Evolutionary conservation across 2,329 filamentous ascomycete species (phyloP).

Genomic region (Aspergillus brasiliensis): DNA sequence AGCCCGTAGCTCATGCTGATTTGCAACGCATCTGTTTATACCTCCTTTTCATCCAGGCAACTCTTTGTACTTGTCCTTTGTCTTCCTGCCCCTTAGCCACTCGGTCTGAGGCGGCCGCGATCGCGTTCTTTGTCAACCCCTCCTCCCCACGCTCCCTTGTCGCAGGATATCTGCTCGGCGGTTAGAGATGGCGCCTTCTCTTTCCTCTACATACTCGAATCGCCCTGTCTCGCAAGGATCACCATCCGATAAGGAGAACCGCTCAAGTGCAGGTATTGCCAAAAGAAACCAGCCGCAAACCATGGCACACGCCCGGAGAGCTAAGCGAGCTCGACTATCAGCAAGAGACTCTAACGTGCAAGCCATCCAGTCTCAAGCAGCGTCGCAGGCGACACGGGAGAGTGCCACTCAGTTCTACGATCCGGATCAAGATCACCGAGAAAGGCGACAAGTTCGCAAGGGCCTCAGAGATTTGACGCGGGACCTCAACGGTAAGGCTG

Average conservation of each 20-base stretch:
- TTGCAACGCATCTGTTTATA: not conserved
- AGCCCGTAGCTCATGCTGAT: not conserved
- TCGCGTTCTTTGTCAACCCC: constrained; percentile 11
- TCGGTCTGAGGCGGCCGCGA: constrained; percentile 5
- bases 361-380: constrained; percentile 28
- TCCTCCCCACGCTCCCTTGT: constrained; percentile 14
- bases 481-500: constrained; percentile 57
- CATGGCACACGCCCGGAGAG: constrained; percentile 38
- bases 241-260: constrained; percentile 56
- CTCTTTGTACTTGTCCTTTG: not conserved
- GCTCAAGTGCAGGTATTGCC: constrained; percentile 23
- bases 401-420: constrained; percentile 65
- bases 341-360: constrained; percentile 34
- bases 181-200: constrained; percentile 32
- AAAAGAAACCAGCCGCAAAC: constrained; percentile 47
- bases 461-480: constrained; percentile 68
- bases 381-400: constrained; percentile 29
- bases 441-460: constrained; percentile 71
- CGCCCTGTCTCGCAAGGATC: constrained; percentile 37
- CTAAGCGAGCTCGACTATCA: constrained; percentile 48
- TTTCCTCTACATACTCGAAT: constrained; percentile 18
- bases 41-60: not conserved
- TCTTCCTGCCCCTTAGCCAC: not conserved
- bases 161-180: constrained; percentile 16
- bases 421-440: constrained; percentile 75